Evolutionary conservation across 208 protist genomes (phyloP).

Genomic region (Leishmania tarentolae): DNA sequence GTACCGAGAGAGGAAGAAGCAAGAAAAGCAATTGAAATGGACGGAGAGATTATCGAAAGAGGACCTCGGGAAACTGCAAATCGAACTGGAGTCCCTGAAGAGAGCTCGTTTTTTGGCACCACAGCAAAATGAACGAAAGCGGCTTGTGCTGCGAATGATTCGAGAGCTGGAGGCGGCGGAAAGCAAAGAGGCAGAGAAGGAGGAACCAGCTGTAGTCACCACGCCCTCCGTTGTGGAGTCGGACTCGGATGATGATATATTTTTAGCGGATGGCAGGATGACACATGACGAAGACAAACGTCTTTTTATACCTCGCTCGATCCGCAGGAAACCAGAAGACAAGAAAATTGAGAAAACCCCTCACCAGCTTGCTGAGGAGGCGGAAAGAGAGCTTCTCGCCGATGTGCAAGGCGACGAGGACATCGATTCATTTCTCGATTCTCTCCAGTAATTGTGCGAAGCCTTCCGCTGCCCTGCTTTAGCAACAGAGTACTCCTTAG

Average conservation of each 20-base stretch:
- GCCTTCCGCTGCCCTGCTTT: neutral
- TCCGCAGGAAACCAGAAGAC: constrained; percentile 23
- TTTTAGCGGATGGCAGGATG: neutral
- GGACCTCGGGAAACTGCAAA: constrained; percentile 47
- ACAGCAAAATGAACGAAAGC: constrained; percentile 73
- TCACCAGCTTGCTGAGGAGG: constrained; percentile 39
- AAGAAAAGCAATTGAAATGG: constrained; percentile 63
- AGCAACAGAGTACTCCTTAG: neutral
- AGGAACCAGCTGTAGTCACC: neutral
- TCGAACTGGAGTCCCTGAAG: constrained; percentile 55
- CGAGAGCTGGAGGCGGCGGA: constrained; percentile 27
- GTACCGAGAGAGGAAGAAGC: constrained; percentile 36
- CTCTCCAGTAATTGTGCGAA: constrained; percentile 17
- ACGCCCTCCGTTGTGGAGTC: constrained; percentile 12
- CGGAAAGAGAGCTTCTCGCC: constrained; percentile 50
- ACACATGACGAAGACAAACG: constrained; percentile 23
- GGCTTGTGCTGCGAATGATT: constrained; percentile 59
- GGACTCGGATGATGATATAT: constrained; percentile 31
- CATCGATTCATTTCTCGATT: constrained; percentile 64
- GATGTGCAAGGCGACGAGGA: constrained; percentile 33
- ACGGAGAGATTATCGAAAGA: constrained; percentile 50
- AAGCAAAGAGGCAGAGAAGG: constrained; percentile 3
- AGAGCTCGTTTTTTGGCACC: constrained; percentile 65
- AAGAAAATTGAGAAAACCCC: neutral
- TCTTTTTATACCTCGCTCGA: constrained; percentile 24